phyloP scores from a whole-genome alignment of 257 asterid genomes.

The Solanum appendiculatum region DNA sequence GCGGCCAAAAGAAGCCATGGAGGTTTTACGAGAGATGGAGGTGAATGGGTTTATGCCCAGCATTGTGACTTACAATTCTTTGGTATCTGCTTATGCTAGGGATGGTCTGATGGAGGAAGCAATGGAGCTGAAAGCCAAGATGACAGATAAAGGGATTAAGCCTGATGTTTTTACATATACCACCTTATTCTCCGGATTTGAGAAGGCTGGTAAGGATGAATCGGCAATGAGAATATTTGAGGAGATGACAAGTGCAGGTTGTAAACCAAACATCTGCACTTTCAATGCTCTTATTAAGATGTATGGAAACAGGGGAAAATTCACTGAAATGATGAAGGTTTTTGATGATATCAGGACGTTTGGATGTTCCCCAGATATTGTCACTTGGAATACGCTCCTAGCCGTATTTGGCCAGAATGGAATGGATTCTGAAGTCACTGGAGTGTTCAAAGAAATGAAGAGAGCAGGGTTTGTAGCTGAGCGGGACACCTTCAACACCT shows the following conservation, averaged over 20 bases:
- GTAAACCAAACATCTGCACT: slow-evolving; percentile 87
- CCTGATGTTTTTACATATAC: slow-evolving; percentile 93
- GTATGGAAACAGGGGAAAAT: slow-evolving; percentile 81
- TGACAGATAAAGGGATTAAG: slow-evolving; percentile 63
- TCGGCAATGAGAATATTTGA: slow-evolving; percentile 65
- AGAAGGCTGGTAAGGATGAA: slow-evolving; percentile 89
- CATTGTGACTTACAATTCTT: slow-evolving; percentile 67
- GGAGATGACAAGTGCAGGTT: slow-evolving; percentile 60
- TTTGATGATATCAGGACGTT: slow-evolving; percentile 60
- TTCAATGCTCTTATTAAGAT: slow-evolving; percentile 83
- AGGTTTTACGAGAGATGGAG: slow-evolving; percentile 79
- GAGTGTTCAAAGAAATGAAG: slow-evolving; percentile 89
- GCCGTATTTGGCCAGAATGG: slow-evolving; percentile 95
- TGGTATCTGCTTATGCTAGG: slow-evolving; percentile 72
- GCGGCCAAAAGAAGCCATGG: slow-evolving; percentile 80
- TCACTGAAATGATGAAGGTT: slow-evolving; percentile 80
- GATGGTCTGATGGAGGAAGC: slow-evolving; percentile 83
- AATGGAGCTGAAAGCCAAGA: slow-evolving; percentile 52
- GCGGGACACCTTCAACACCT: slow-evolving; percentile 90
- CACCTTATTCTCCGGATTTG: slow-evolving; percentile 81
- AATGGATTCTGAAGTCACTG: slow-evolving; percentile 81
- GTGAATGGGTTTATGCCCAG: slow-evolving; percentile 51
- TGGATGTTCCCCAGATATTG: slow-evolving; percentile 78
- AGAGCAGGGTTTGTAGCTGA: slow-evolving; percentile 85
- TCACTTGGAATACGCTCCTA: slow-evolving; percentile 92